Conservation (phyloP, 2,329 filamentous ascomycete genomes). For the Arthrocladium fulminans region DNA sequence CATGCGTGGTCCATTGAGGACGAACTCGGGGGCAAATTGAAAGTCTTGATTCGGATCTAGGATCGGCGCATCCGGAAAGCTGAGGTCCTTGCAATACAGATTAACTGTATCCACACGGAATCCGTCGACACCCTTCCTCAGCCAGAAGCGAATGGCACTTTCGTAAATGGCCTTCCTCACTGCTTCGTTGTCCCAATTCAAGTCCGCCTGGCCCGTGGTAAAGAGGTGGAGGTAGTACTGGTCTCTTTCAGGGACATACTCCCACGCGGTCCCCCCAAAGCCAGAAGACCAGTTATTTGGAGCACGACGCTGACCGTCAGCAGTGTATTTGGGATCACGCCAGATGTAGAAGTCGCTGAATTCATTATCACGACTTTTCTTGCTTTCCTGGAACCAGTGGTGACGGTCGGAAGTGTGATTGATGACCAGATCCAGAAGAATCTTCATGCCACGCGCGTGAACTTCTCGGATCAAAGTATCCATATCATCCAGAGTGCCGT, state of each 20-base stretch:
- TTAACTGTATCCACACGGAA: conserved; percentile 51
- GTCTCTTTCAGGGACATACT: conserved; percentile 11
- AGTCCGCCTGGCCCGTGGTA: conserved; percentile 60
- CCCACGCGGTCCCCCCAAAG: conserved; percentile 26
- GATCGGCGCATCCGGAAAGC: conserved; percentile 34
- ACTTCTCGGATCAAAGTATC: conserved; percentile 51
- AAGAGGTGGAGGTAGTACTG: conserved; percentile 67
- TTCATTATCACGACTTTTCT: conserved; percentile 26
- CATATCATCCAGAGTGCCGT: conserved; percentile 58
- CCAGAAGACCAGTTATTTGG: conserved; percentile 48
- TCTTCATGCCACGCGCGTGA: conserved; percentile 55
- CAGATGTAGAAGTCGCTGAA: conserved; percentile 59
- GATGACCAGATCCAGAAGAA: conserved; percentile 66
- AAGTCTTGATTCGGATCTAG: conserved; percentile 37
- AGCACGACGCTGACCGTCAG: conserved; percentile 43
- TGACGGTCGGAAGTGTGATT: conserved; percentile 61
- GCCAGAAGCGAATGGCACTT: conserved; percentile 63
- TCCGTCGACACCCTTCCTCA: conserved; percentile 58
- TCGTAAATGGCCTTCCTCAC: conserved; percentile 59
- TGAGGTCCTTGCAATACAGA: conserved; percentile 14
- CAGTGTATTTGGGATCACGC: conserved; percentile 47
- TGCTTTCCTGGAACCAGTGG: conserved; percentile 50
- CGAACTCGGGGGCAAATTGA: conserved; percentile 31
- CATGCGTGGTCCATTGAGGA: conserved; percentile 46
- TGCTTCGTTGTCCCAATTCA: conserved; percentile 65